Percentiles rank a stretch among this genome's conserved stretches.
Evolutionary conservation across 2,329 filamentous ascomycete genomes (phyloP).

Genomic region (Botrytis fabae): DNA sequence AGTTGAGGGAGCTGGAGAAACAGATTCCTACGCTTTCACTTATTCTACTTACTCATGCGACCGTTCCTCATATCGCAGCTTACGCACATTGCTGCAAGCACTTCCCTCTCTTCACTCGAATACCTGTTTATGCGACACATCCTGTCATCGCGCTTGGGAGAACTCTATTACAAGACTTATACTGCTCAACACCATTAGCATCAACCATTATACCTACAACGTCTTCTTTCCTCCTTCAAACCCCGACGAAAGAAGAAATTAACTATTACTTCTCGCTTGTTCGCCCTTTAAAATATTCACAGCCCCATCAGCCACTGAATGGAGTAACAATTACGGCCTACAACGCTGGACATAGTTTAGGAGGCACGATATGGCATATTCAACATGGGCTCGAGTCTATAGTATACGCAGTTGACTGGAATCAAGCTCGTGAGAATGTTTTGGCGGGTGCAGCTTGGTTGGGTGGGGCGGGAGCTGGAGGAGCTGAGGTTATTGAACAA

Average conservation of each 20-base stretch:
- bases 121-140: conserved; percentile 91
- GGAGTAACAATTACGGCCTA: conserved; percentile 95
- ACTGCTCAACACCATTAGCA: conserved; percentile 84
- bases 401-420: conserved; percentile 98
- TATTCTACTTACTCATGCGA: conserved; percentile 92
- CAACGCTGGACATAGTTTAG: conserved; percentile 91
- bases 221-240: conserved; percentile 67
- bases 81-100: conserved; percentile 98
- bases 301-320: conserved; percentile 89
- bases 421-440: conserved; percentile 94
- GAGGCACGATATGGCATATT: conserved; percentile 98
- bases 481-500: conserved; percentile 90
- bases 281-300: conserved; percentile 92
- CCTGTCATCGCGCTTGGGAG: conserved; percentile 92
- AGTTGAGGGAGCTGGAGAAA: conserved; percentile 86
- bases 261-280: conserved; percentile 88
- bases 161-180: conserved; percentile 87
- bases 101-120: conserved; percentile 85
- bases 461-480: conserved; percentile 74
- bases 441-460: conserved; percentile 93
- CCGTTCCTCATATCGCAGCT: conserved; percentile 84
- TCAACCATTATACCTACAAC: conserved; percentile 76
- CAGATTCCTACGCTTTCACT: conserved; percentile 90
- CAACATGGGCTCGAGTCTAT: conserved; percentile 96
- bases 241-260: conserved; percentile 85